These are phyloP conservation scores for Microbotryum lychnidis-dioicae DNA, from an alignment of 1,284 basidiomycete genomes.

Conservation along the genomic window DNA sequence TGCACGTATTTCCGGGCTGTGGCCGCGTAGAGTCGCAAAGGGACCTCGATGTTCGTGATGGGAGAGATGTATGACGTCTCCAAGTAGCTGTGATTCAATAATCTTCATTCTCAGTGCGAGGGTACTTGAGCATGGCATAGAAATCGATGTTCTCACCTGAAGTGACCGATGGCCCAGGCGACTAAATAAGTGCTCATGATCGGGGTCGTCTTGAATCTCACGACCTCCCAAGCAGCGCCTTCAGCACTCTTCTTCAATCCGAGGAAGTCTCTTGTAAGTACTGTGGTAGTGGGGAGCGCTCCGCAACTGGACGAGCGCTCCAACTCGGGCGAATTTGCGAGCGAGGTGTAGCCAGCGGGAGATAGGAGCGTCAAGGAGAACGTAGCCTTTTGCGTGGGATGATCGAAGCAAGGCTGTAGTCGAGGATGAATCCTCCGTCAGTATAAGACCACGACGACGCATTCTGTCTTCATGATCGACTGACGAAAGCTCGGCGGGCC, in stretches of 20 bases:
- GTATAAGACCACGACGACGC: neutral
- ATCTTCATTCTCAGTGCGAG: neutral
- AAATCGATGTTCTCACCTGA: constrained; percentile 42
- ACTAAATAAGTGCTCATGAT: constrained; percentile 85
- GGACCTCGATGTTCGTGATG: constrained; percentile 69
- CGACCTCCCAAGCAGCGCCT: constrained; percentile 38
- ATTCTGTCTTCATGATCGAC: neutral
- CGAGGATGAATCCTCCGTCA: neutral
- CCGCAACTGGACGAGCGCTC: constrained; percentile 38
- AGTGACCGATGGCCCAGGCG: constrained; percentile 80
- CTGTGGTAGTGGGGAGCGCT: neutral
- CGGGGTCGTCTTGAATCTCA: constrained; percentile 38
- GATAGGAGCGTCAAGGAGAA: constrained; percentile 78
- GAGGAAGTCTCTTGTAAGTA: neutral
- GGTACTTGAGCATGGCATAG: neutral
- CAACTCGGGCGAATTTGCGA: constrained; percentile 82
- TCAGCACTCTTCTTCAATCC: neutral
- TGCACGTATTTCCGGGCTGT: constrained; percentile 73
- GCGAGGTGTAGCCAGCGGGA: constrained; percentile 47
- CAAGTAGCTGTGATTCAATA: constrained; percentile 43
- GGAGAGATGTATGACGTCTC: constrained; percentile 72
- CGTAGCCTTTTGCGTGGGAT: constrained; percentile 86
- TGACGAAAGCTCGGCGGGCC: constrained; percentile 37
- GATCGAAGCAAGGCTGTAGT: constrained; percentile 63
- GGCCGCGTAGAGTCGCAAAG: constrained; percentile 73